Percentiles rank a stretch among this genome's conserved stretches.
Conservation (phyloP, 192 early-diverging fungal species). For the Powellomyces hirtus region DNA sequence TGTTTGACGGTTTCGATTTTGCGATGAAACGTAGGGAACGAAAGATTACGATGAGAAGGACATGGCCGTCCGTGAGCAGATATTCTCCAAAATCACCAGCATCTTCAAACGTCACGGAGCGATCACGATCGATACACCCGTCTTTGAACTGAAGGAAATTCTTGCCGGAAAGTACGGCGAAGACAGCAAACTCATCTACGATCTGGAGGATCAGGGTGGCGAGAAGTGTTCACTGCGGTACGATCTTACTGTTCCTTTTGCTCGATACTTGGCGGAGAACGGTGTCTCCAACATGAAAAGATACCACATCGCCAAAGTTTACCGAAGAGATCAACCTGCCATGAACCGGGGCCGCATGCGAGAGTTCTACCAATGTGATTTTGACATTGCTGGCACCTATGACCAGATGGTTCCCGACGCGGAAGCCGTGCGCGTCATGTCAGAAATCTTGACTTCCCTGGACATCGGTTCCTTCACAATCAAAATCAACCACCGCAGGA, state of each 20-base stretch:
- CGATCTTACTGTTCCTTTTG: conserved; percentile 97
- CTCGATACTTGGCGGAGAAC: conserved; percentile 93
- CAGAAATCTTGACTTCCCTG: conserved; percentile 76
- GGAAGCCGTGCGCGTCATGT: conserved; percentile 77
- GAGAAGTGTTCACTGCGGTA: conserved; percentile 94
- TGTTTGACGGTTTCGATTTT: no score
- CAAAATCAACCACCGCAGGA: conserved; percentile 97
- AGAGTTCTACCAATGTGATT: conserved; percentile 99
- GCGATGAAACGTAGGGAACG: no score
- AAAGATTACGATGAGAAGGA: conserved; percentile 93
- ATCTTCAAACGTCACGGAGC: conserved; percentile 97
- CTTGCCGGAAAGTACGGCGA: conserved; percentile 97
- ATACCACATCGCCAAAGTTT: conserved; percentile 98
- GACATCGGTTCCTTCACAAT: conserved; percentile 87
- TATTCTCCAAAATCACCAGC: conserved; percentile 80
- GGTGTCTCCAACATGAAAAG: conserved; percentile 85
- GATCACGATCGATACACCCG: conserved; percentile 97
- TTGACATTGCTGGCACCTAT: conserved; percentile 93
- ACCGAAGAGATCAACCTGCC: conserved; percentile 95
- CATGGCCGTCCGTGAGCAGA: conserved; percentile 93
- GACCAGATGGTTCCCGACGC: conserved; percentile 98
- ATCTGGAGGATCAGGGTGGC: conserved; percentile 95
- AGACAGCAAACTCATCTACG: conserved; percentile 98
- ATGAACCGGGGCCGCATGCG: conserved; percentile 99
- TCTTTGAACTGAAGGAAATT: conserved; percentile 97